Percentiles rank a stretch among this genome's conserved stretches.
Conservation (phyloP, 106 monocot species). For the Posidonia australis region DNA sequence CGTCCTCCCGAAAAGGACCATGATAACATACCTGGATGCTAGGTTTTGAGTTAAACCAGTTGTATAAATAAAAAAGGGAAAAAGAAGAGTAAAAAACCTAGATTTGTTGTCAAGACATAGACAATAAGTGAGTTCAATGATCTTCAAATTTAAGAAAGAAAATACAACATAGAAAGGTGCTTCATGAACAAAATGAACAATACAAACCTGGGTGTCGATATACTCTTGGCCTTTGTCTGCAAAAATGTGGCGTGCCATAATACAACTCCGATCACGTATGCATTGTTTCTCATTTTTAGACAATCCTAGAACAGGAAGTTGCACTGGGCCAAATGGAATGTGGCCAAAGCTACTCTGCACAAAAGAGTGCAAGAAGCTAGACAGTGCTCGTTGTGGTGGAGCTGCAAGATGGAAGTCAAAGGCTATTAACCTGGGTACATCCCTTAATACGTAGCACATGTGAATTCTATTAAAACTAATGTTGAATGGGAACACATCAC, state of each 20-base stretch:
- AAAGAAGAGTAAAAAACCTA: too few species aligned
- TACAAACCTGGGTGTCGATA: slow-evolving; percentile 70
- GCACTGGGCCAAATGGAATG: slow-evolving; percentile 65
- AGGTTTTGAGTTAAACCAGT: too few species aligned
- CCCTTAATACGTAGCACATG: background rate
- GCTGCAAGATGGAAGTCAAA: slow-evolving; percentile 28
- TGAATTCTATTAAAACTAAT: background rate
- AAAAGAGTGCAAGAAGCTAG: slow-evolving; percentile 80
- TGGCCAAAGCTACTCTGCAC: slow-evolving; percentile 65
- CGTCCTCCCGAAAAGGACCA: too few species aligned
- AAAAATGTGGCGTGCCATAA: slow-evolving; percentile 94
- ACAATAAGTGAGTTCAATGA: background rate
- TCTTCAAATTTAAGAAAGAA: background rate
- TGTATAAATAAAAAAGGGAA: too few species aligned
- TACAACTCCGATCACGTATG: slow-evolving; percentile 92
- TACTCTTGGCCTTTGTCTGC: slow-evolving; percentile 93
- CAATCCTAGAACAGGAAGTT: slow-evolving; percentile 76
- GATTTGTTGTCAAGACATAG: background rate
- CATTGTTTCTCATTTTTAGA: slow-evolving; percentile 94
- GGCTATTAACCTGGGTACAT: too few species aligned
- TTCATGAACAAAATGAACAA: background rate
- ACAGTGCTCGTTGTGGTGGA: slow-evolving; percentile 83
- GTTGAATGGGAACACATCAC: too few species aligned
- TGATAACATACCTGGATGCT: too few species aligned
- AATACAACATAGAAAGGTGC: background rate